These are phyloP conservation scores for Erigeron philadelphicus DNA, from an alignment of 140 eudicot genomes.

Conservation along the genomic window DNA sequence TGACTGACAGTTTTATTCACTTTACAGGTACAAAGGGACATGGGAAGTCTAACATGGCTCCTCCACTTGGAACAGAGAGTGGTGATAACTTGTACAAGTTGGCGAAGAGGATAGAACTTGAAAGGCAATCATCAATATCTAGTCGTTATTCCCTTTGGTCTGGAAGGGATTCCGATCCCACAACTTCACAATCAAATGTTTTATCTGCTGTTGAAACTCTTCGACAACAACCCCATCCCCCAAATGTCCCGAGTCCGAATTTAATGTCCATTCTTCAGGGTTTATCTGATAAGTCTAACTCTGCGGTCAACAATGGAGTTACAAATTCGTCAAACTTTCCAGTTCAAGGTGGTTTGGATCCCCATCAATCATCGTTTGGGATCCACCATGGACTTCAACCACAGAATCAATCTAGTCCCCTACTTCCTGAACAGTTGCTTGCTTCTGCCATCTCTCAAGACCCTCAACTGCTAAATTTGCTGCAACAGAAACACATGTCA, in stretches of 20 bases:
- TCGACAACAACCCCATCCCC: neutral
- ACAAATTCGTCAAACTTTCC: conserved; percentile 61
- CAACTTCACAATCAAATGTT: conserved; percentile 43
- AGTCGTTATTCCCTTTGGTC: conserved; percentile 63
- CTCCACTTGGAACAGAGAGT: conserved; percentile 51
- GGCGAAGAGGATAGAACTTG: conserved; percentile 62
- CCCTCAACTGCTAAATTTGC: conserved; percentile 47
- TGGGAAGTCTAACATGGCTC: conserved; percentile 43
- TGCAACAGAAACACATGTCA: conserved; percentile 64
- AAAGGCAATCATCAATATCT: conserved; percentile 61
- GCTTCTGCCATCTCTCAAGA: conserved; percentile 69
- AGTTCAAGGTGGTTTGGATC: conserved; percentile 53
- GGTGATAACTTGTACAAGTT: conserved; percentile 54
- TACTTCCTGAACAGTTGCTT: conserved; percentile 55
- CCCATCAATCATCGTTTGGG: conserved; percentile 47
- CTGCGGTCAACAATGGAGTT: conserved; percentile 29
- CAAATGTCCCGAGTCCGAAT: conserved; percentile 49
- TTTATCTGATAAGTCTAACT: conserved; percentile 50
- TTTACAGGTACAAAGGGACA: conserved; percentile 65
- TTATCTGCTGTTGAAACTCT: neutral
- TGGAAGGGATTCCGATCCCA: conserved; percentile 36
- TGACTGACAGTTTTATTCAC: neutral
- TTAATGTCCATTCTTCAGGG: conserved; percentile 62
- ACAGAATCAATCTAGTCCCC: conserved; percentile 41
- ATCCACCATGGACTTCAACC: conserved; percentile 53